Evolutionary conservation across 2,329 filamentous ascomycete genomes (phyloP), one percentile per base, ranked within the genome.

Genomic region (Phymatotrichopsis omnivora): DNA sequence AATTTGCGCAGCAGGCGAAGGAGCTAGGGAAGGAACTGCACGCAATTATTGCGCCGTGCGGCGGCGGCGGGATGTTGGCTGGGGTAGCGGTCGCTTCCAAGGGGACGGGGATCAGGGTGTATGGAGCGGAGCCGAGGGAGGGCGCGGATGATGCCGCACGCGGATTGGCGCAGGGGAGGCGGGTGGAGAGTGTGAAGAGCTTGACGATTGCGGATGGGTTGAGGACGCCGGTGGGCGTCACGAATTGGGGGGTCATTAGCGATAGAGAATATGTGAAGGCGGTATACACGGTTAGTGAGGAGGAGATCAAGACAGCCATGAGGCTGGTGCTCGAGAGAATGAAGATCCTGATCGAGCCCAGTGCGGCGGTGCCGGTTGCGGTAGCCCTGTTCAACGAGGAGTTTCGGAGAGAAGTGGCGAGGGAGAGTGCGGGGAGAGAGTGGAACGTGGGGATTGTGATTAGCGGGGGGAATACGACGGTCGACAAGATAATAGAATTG

Each of bases 301-400:
- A 80, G 43, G 76, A 94, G 69, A 95, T 96, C 62, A 72, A 74
- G 58, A 71, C 68, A 17, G 82, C 87, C 10, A 73, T 94, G 74
- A 67, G 73, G 51, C 64, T 96, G 51, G 80, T 93, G 25, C 67
- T 87, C 52, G 89, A 96, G 73, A 68, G 87, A 47, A 77, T 91
- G 71, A 95, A 96, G 74, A 67, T 93, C 35, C 77, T 95, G 17
- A 78, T 95, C 10, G 89, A 96, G 70, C 89, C 89, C 17, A 87
- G 81, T 63, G 76, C 82, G 0, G 85, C 80, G 2, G 87, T 95
- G n/a, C 76, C 78, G 1, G 63, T 96, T 49, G 91, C 89, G 0
- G 82, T 84, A 6, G 80, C 78, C 41, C 66, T 96, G 55, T 95
- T 76, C 55, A 82, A 94, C 61, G 84, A 93, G 64, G 84, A 86